Conservation (phyloP, 225 moss, liverwort and hornwort species). For the Rhytidiadelphus loreus region DNA sequence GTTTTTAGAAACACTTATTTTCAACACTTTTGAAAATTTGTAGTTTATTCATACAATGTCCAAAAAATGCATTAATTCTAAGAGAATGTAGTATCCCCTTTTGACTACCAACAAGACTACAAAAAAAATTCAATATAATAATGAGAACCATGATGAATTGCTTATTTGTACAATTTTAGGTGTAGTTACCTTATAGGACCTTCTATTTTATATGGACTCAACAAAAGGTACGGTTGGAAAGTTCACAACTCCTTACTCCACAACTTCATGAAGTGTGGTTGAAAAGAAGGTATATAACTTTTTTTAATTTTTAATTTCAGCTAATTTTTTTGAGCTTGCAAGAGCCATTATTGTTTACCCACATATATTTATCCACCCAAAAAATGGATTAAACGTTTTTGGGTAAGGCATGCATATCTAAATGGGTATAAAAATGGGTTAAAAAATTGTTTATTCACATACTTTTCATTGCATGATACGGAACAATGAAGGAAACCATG, state of each 20-base stretch:
- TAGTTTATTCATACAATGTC: too few species aligned
- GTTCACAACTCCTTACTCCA: accelerated
- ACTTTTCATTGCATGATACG: neutral
- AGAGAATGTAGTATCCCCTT: too few species aligned
- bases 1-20: too few species aligned
- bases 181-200: too few species aligned
- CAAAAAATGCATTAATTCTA: too few species aligned
- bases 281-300: neutral
- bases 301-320: neutral
- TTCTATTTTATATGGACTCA: neutral
- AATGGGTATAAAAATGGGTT: neutral
- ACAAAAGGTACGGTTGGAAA: accelerated
- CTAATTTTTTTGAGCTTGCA: neutral
- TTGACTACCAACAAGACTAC: too few species aligned
- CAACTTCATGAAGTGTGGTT: neutral
- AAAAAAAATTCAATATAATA: too few species aligned
- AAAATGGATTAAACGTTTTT: neutral
- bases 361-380: neutral
- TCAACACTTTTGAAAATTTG: too few species aligned
- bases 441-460: too few species aligned
- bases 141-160: too few species aligned
- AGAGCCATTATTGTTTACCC: neutral
- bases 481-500: neutral
- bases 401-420: neutral
- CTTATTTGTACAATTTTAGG: too few species aligned